A percentile compares a stretch with the other conserved stretches of the same genome.
phyloP scores from a whole-genome alignment of 371 early-diverging fungal species.

The Coemansia sp. region DNA sequence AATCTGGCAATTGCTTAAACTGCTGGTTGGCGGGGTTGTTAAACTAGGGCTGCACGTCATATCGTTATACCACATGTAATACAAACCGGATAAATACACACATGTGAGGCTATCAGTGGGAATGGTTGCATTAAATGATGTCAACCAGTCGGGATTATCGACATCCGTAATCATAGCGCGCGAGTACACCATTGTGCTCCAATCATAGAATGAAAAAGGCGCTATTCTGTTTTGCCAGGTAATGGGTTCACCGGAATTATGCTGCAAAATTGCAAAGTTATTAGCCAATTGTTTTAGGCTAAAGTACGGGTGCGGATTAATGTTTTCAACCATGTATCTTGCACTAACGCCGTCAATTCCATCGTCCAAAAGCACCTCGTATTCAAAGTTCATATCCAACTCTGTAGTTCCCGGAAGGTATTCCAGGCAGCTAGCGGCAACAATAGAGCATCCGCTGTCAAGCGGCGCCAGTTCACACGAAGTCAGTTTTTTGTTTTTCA shows the following conservation, averaged over 20 bases:
- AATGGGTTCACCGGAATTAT: neutral
- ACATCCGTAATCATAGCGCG: neutral
- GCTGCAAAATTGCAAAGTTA: constrained; percentile 26
- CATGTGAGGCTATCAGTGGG: neutral
- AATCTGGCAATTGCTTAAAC: neutral
- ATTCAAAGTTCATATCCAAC: neutral
- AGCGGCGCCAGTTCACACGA: constrained; percentile 19
- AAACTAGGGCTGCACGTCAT: neutral
- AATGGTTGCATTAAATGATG: too few species aligned
- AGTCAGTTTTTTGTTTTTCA: constrained; percentile 12
- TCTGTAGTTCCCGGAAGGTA: neutral
- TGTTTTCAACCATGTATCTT: neutral
- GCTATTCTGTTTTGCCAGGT: constrained; percentile 5
- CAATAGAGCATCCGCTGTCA: constrained; percentile 13
- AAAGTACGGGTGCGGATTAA: constrained; percentile 13
- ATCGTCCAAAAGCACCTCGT: constrained; percentile 15
- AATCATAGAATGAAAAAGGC: too few species aligned
- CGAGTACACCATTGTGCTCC: neutral
- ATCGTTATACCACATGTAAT: neutral
- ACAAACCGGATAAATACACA: neutral
- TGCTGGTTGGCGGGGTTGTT: neutral
- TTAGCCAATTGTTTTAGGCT: constrained; percentile 10
- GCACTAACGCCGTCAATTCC: neutral
- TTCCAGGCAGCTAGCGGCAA: constrained; percentile 18
- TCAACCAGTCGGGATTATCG: neutral